Conservation (phyloP, 73 alveolate species). For the Paramecium biaurelia region DNA sequence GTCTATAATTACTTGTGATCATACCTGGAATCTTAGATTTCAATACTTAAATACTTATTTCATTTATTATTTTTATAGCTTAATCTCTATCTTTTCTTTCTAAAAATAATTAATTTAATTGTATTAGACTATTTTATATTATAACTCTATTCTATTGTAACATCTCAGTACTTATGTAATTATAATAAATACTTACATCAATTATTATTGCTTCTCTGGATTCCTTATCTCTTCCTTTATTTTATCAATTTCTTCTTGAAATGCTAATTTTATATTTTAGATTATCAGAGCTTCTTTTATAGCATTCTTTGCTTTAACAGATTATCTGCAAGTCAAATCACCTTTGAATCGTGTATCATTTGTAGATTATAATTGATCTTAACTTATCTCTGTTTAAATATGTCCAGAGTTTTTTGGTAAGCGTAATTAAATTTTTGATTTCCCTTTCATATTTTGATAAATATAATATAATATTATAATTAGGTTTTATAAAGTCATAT, state of each 20-base stretch:
- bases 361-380: background rate
- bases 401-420: background rate
- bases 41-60: background rate
- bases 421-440: background rate
- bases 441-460: background rate
- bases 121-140: background rate
- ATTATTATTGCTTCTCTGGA: background rate
- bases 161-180: background rate
- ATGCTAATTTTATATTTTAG: background rate
- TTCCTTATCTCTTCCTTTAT: background rate
- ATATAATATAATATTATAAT: background rate
- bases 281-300: background rate
- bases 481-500: background rate
- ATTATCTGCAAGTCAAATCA: background rate
- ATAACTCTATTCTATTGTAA: background rate
- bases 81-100: background rate
- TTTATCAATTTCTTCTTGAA: background rate
- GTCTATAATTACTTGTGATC: background rate
- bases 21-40: constrained; percentile 1
- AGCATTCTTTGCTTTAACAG: background rate
- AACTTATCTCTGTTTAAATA: background rate
- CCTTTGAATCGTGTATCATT: background rate
- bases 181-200: background rate
- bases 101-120: background rate
- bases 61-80: background rate